These are phyloP conservation scores for Globisporangium cylindrosporum DNA, from an alignment of 352 stramenopile genomes.

Conservation along the genomic window DNA sequence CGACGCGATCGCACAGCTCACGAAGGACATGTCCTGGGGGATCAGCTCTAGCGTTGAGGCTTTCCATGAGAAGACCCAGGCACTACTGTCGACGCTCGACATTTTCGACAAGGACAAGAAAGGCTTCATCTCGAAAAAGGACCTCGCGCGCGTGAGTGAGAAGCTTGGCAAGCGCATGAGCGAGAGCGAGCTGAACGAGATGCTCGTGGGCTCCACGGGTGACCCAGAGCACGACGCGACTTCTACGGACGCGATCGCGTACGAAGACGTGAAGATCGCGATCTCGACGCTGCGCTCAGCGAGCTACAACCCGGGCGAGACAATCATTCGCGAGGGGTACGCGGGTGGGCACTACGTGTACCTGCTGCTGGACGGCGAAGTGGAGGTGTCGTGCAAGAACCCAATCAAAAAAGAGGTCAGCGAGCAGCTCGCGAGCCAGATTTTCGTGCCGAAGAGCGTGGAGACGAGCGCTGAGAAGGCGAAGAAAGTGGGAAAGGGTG, in stretches of 20 bases:
- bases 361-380: conserved; percentile 69
- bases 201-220: conserved; percentile 73
- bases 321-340: conserved; percentile 76
- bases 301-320: conserved; percentile 58
- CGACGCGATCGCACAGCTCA: conserved; percentile 31
- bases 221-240: conserved; percentile 62
- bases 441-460: conserved; percentile 10
- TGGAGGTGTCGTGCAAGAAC: conserved; percentile 79
- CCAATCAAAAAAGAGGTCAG: conserved; percentile 40
- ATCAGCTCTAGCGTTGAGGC: conserved; percentile 69
- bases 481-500: not conserved
- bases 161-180: conserved; percentile 69
- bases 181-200: conserved; percentile 78
- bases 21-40: conserved; percentile 58
- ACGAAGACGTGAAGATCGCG: conserved; percentile 81
- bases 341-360: conserved; percentile 73
- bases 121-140: conserved; percentile 75
- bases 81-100: conserved; percentile 62
- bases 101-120: conserved; percentile 80
- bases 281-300: conserved; percentile 76
- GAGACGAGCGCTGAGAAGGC: not conserved
- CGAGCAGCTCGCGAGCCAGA: conserved; percentile 10
- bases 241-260: conserved; percentile 55
- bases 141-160: conserved; percentile 72
- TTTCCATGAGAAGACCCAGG: conserved; percentile 65